These are phyloP conservation scores for Daldinia bambusicola DNA, from an alignment of 495 filamentous ascomycete genomes.

Conservation along the genomic window DNA sequence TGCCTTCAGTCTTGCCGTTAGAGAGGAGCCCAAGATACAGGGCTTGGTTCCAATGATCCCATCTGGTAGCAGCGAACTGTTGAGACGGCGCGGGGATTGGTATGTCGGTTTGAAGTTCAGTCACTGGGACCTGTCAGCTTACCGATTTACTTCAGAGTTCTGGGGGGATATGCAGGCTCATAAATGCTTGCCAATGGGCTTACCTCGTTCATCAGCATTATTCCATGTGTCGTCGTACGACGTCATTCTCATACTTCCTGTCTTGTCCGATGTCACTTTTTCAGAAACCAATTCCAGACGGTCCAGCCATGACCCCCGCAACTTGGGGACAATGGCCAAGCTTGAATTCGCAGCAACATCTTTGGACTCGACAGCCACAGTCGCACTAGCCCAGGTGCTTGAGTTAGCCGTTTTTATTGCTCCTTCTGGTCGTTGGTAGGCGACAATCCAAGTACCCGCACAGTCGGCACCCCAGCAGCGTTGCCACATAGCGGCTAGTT, in stretches of 20 bases:
- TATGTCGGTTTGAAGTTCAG: conserved; percentile 34
- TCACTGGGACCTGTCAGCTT: conserved; percentile 30
- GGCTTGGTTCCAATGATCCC: conserved; percentile 37
- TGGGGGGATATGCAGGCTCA: background rate
- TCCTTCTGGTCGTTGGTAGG: conserved; percentile 38
- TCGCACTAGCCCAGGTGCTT: conserved; percentile 30
- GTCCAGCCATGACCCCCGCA: conserved; percentile 23
- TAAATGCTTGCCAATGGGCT: conserved; percentile 4
- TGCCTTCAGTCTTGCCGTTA: conserved; percentile 26
- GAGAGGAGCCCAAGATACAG: conserved; percentile 32
- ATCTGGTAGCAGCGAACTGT: conserved; percentile 39
- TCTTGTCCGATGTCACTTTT: conserved; percentile 14
- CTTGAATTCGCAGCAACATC: conserved; percentile 38
- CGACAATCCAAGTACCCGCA: conserved; percentile 35
- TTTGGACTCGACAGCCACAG: conserved; percentile 31
- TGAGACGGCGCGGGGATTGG: conserved; percentile 32
- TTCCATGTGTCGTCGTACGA: conserved; percentile 38
- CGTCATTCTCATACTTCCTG: conserved; percentile 38
- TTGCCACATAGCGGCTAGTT: conserved; percentile 41
- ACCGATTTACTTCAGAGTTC: background rate
- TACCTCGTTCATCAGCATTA: conserved; percentile 29
- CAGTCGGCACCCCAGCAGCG: conserved; percentile 18
- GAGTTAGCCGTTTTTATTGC: conserved; percentile 40
- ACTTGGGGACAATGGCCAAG: conserved; percentile 33
- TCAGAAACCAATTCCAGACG: conserved; percentile 39